These are phyloP conservation scores for Stereum hirsutum DNA, from an alignment of 1,284 basidiomycete genomes.

Conservation along the genomic window DNA sequence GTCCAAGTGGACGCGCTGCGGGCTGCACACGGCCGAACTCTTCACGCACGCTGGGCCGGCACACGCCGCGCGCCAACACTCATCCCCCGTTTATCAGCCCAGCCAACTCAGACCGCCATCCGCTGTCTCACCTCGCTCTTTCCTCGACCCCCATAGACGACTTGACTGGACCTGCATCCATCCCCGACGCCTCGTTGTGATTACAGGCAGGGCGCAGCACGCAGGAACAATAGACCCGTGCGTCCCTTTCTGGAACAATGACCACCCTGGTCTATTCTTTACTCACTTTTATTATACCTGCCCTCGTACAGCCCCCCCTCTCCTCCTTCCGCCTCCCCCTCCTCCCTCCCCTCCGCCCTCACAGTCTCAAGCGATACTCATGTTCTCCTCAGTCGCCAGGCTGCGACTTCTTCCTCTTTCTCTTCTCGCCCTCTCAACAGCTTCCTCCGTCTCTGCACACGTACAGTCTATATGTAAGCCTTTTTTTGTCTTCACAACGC, in stretches of 20 bases:
- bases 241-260: constrained; percentile 5
- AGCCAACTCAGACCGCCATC: no score
- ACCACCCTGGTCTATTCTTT: constrained; percentile 2
- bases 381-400: constrained; percentile 62
- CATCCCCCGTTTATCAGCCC: no score
- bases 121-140: no score
- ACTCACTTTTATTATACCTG: background rate
- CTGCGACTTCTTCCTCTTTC: constrained; percentile 43
- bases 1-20: no score
- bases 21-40: no score
- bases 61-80: no score
- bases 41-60: no score
- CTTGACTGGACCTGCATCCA: background rate
- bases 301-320: background rate
- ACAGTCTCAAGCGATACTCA: no score
- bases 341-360: no score
- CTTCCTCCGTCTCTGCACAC: constrained; percentile 32
- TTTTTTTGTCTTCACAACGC: constrained; percentile 8
- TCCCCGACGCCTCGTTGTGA: background rate
- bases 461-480: constrained; percentile 45
- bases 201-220: background rate
- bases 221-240: background rate
- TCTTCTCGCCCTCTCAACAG: constrained; percentile 18
- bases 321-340: constrained; percentile 2
- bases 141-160: background rate